These are phyloP conservation scores for Piloderma croceum DNA, from an alignment of 768 basidiomycete species.

Conservation along the genomic window DNA sequence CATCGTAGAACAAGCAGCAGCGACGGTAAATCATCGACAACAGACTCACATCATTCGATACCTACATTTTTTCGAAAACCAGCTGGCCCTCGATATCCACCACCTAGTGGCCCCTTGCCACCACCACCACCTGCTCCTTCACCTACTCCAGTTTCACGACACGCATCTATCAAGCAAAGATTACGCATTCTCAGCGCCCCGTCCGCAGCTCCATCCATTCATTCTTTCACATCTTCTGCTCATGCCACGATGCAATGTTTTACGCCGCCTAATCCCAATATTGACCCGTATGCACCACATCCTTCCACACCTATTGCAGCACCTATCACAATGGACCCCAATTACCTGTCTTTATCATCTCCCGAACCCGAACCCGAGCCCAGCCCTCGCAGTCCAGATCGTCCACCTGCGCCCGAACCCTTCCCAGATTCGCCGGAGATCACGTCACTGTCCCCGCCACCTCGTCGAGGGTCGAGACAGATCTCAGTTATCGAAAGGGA, in stretches of 20 bases:
- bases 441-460: conserved; percentile 56
- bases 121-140: conserved; percentile 16
- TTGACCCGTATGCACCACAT: conserved; percentile 20
- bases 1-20: conserved; percentile 26
- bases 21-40: conserved; percentile 9
- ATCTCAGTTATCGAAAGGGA: conserved; percentile 20
- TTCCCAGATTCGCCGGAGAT: conserved; percentile 32
- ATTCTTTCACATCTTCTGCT: conserved; percentile 15
- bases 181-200: conserved; percentile 65
- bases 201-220: conserved; percentile 27
- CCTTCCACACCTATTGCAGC: conserved; percentile 58
- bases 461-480: conserved; percentile 53
- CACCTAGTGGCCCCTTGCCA: conserved; percentile 42
- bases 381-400: conserved; percentile 20
- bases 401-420: conserved; percentile 23
- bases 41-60: conserved; percentile 39
- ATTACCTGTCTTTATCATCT: conserved; percentile 64
- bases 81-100: conserved; percentile 32
- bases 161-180: conserved; percentile 53
- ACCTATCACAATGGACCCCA: conserved; percentile 46
- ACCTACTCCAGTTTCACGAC: conserved; percentile 22
- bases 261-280: conserved; percentile 7
- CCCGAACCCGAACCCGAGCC: conserved; percentile 41
- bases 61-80: conserved; percentile 34
- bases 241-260: conserved; percentile 6